Percentiles rank a stretch among this genome's conserved stretches.
These are phyloP conservation scores for Gaultheria prostrata DNA, from an alignment of 148 eudicot genomes.

Conservation along the genomic window DNA sequence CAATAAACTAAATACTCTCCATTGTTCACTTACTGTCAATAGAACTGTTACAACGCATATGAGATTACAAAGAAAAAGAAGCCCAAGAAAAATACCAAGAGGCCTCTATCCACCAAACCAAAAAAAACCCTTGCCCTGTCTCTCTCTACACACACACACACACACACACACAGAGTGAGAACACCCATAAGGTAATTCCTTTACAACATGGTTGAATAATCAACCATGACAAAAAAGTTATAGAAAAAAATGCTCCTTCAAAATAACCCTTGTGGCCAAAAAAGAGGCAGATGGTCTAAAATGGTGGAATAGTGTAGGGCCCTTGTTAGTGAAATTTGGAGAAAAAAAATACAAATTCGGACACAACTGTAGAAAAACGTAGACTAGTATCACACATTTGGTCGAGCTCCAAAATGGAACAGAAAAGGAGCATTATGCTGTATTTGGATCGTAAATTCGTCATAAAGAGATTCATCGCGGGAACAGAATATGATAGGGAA, in stretches of 20 bases:
- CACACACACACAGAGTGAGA: background rate
- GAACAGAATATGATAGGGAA: background rate
- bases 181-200: constrained; percentile 29
- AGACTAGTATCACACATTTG: background rate
- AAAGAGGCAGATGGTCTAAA: constrained; percentile 24
- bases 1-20: background rate
- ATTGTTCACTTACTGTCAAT: background rate
- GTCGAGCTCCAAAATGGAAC: background rate
- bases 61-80: constrained; percentile 19
- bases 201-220: constrained; percentile 32
- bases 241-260: constrained; percentile 36
- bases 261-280: constrained; percentile 48
- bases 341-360: background rate
- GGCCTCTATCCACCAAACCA: constrained; percentile 3
- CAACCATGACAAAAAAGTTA: constrained; percentile 41
- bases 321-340: constrained; percentile 14
- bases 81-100: constrained; percentile 4
- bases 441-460: background rate
- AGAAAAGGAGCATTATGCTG: background rate
- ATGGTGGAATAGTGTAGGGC: constrained; percentile 20
- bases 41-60: background rate
- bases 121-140: constrained; percentile 11
- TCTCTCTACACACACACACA: background rate
- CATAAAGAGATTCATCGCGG: background rate
- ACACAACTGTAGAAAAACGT: background rate